Conservation (phyloP, 2,329 filamentous ascomycete genomes). For the Alternaria sp. region DNA sequence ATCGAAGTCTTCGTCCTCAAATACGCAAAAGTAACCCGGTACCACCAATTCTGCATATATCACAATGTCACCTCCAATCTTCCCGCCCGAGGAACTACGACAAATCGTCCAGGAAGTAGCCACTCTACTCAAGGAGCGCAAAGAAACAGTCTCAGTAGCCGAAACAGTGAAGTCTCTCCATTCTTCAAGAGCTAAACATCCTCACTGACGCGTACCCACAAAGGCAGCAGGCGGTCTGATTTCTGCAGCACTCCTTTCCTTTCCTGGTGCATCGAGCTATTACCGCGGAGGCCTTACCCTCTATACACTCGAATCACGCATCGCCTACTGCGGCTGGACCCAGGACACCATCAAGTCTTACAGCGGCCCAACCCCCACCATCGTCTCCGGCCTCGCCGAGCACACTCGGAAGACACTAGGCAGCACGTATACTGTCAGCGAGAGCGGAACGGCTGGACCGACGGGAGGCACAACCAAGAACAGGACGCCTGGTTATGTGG, state of each 20-base stretch:
- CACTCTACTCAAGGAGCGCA: constrained; percentile 61
- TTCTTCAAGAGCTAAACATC: background rate
- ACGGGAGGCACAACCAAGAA: constrained; percentile 65
- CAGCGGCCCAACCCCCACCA: constrained; percentile 65
- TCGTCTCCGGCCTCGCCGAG: constrained; percentile 65
- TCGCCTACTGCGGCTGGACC: constrained; percentile 69
- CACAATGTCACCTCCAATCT: constrained; percentile 42
- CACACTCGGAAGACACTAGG: constrained; percentile 64
- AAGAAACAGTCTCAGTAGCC: constrained; percentile 67
- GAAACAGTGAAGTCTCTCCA: constrained; percentile 60
- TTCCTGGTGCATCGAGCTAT: constrained; percentile 65
- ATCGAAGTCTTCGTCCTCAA: background rate
- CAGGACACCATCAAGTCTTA: constrained; percentile 61
- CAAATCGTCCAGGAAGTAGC: constrained; percentile 60
- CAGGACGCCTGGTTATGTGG: constrained; percentile 69
- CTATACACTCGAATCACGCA: constrained; percentile 66
- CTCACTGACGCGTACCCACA: constrained; percentile 4
- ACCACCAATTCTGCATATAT: background rate
- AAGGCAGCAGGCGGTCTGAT: constrained; percentile 70
- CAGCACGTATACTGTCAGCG: constrained; percentile 65
- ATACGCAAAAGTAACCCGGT: background rate
- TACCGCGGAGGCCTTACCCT: constrained; percentile 71
- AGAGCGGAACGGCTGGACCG: constrained; percentile 71
- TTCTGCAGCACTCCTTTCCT: constrained; percentile 65
- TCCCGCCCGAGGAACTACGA: constrained; percentile 54